A percentile compares a stretch with the other conserved stretches of the same genome.
phyloP scores from a whole-genome alignment of 1,284 basidiomycete genomes.

The Kwoniella shivajii region DNA sequence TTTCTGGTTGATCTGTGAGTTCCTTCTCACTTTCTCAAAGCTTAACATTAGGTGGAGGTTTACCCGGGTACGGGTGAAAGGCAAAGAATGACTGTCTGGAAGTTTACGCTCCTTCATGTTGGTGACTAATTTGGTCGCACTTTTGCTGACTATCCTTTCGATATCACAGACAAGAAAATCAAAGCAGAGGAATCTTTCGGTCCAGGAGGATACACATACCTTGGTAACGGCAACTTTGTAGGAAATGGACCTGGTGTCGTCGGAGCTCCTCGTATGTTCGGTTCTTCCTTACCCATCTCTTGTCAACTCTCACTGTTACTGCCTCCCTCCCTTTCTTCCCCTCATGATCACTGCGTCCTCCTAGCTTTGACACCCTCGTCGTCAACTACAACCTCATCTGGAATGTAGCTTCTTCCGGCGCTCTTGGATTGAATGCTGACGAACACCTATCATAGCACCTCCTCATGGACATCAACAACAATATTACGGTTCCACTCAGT shows the following conservation, averaged over 20 bases:
- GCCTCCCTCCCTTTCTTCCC: not conserved
- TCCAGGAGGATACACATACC: slow-evolving; percentile 61
- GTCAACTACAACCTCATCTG: no score
- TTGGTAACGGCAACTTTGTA: slow-evolving; percentile 53
- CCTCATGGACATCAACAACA: slow-evolving; percentile 19
- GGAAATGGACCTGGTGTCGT: slow-evolving; percentile 18
- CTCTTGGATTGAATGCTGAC: not conserved
- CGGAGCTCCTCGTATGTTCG: slow-evolving; percentile 7
- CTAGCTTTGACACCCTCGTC: no score
- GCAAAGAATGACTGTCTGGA: no score
- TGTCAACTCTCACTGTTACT: not conserved
- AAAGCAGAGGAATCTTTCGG: slow-evolving; percentile 76
- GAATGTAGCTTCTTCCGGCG: no score
- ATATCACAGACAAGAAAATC: slow-evolving; percentile 66
- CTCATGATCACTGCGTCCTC: no score
- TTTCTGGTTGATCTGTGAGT: slow-evolving; percentile 56
- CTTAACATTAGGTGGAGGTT: not conserved
- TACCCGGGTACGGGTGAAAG: no score
- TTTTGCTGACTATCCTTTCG: slow-evolving; percentile 56
- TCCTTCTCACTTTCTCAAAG: not conserved
- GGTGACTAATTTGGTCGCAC: no score
- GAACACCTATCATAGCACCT: slow-evolving; percentile 2
- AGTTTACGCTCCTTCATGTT: no score
- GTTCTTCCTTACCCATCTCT: not conserved
- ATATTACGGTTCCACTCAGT: slow-evolving; percentile 33